Evolutionary conservation across 768 basidiomycete genomes (phyloP).

Genomic region (Suillus clintonianus): DNA sequence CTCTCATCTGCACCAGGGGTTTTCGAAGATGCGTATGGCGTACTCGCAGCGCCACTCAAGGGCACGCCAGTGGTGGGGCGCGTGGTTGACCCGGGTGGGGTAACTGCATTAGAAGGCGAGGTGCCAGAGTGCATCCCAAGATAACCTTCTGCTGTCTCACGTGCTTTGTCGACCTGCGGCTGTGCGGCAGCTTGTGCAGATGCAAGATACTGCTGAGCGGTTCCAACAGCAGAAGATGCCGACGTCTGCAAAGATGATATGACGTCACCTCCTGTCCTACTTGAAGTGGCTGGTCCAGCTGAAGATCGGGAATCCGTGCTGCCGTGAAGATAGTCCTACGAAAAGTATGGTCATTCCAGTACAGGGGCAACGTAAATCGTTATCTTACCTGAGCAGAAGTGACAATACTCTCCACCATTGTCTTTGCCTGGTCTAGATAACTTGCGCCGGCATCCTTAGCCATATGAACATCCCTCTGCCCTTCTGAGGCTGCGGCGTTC

Average conservation of each 20-base stretch:
- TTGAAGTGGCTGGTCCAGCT: constrained; percentile 28
- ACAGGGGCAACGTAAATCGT: neutral
- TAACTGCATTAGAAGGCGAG: constrained; percentile 6
- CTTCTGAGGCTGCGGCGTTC: constrained; percentile 57
- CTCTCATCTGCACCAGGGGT: neutral
- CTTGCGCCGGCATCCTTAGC: constrained; percentile 46
- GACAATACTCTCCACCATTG: constrained; percentile 43
- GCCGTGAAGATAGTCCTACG: neutral
- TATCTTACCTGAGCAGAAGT: constrained; percentile 46
- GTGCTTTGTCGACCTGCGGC: constrained; percentile 31
- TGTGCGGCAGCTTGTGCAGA: constrained; percentile 19
- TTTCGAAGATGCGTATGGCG: constrained; percentile 24
- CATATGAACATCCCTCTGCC: constrained; percentile 49
- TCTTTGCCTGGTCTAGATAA: constrained; percentile 60
- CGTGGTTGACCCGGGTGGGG: constrained; percentile 10
- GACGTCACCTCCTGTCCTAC: constrained; percentile 27
- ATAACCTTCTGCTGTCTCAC: constrained; percentile 18
- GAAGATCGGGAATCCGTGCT: constrained; percentile 10
- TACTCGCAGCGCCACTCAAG: constrained; percentile 37
- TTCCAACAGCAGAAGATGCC: constrained; percentile 29
- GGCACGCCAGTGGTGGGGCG: constrained; percentile 38
- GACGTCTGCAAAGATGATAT: constrained; percentile 32
- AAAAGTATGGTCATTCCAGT: neutral
- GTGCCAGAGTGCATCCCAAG: constrained; percentile 13
- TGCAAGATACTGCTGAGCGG: constrained; percentile 32